Conservation (phyloP, 2,329 filamentous ascomycete genomes). For the Dissoconium aciculare region DNA sequence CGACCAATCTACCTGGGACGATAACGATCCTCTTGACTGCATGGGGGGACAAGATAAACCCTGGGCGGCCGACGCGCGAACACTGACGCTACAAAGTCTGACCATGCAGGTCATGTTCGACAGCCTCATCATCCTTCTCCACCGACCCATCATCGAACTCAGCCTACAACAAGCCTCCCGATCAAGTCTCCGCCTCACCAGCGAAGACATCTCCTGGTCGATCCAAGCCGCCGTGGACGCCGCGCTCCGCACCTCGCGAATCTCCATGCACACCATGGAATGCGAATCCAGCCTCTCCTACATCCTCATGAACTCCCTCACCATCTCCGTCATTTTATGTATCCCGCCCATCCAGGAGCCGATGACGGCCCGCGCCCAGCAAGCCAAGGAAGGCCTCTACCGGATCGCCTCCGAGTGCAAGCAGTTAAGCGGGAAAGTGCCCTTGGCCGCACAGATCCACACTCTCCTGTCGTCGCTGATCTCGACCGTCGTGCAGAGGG, state of each 20-base stretch:
- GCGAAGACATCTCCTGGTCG: neutral
- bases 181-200: neutral
- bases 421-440: neutral
- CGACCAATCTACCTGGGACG: neutral
- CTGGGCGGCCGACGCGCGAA: neutral
- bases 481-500: neutral
- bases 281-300: neutral
- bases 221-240: neutral
- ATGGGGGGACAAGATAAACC: neutral
- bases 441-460: neutral
- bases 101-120: neutral
- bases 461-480: neutral
- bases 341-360: neutral
- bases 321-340: neutral
- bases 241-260: neutral
- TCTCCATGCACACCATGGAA: neutral
- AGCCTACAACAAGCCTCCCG: neutral
- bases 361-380: neutral
- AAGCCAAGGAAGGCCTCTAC: neutral
- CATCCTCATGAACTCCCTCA: neutral
- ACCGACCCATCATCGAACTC: conserved; percentile 1
- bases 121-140: conserved; percentile 1
- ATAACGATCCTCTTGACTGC: neutral
- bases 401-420: neutral
- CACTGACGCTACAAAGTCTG: conserved; percentile 1